Evolutionary conservation across 768 basidiomycete species (phyloP).

Genomic region (Leccinum sublutescens): DNA sequence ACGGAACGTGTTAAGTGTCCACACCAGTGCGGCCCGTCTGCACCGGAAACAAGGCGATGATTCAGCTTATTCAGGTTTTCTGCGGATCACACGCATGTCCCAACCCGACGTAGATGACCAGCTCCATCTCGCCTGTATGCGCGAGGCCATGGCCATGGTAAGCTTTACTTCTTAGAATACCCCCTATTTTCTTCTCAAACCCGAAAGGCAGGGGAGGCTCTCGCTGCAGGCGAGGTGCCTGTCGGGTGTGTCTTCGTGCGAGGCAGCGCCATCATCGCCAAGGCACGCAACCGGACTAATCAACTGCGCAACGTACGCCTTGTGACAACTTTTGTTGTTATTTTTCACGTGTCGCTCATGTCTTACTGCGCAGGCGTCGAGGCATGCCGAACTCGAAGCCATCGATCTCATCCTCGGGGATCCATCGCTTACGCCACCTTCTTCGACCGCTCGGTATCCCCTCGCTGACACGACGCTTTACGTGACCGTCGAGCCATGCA

Average conservation of each 20-base stretch:
- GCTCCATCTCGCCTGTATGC: constrained; percentile 69
- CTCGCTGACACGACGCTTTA: constrained; percentile 83
- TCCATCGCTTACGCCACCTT: constrained; percentile 50
- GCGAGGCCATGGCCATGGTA: constrained; percentile 80
- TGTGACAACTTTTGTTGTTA: background rate
- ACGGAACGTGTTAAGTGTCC: constrained; percentile 1
- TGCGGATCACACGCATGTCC: background rate
- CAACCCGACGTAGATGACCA: constrained; percentile 1
- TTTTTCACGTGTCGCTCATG: background rate
- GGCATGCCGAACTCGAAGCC: constrained; percentile 97
- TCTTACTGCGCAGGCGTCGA: constrained; percentile 65
- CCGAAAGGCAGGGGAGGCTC: constrained; percentile 77
- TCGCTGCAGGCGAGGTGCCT: constrained; percentile 84
- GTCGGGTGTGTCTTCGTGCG: constrained; percentile 96
- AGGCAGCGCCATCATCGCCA: constrained; percentile 71
- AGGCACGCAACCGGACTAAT: constrained; percentile 91
- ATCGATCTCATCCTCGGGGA: constrained; percentile 83
- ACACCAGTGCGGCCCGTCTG: background rate
- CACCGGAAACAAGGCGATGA: constrained; percentile 8
- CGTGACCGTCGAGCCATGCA: constrained; percentile 98
- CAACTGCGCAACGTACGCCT: constrained; percentile 80
- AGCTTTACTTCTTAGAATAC: constrained; percentile 6
- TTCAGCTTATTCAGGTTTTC: background rate
- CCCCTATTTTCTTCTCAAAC: constrained; percentile 6
- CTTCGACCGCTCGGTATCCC: constrained; percentile 47